Evolutionary conservation across 2,329 filamentous ascomycete genomes (phyloP).

Genomic region (Fusarium annulatum): DNA sequence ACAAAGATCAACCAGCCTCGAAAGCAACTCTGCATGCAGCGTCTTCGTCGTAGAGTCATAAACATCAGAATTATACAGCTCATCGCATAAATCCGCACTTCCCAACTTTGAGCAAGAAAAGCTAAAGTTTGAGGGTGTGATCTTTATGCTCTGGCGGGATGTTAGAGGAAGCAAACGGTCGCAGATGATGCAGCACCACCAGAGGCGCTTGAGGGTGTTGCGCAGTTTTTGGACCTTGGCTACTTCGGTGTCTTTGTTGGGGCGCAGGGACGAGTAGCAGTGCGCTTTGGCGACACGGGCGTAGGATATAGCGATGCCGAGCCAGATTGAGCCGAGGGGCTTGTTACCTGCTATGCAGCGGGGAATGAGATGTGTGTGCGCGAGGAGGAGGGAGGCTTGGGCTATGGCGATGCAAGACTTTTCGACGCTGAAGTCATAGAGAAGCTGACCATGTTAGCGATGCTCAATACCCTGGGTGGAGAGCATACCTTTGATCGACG

Average conservation of each 20-base stretch:
- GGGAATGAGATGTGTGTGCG: conserved; percentile 41
- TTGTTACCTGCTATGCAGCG: conserved; percentile 42
- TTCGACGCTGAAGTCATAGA: conserved; percentile 43
- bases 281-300: conserved; percentile 41
- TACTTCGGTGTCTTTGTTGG: conserved; percentile 12
- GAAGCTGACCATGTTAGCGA: conserved; percentile 16
- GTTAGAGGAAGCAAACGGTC: conserved; percentile 37
- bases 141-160: conserved; percentile 42
- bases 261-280: conserved; percentile 32
- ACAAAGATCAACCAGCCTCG: conserved; percentile 41
- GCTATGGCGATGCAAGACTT: conserved; percentile 41
- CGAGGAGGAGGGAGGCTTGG: conserved; percentile 39
- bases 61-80: conserved; percentile 38
- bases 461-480: too few relatives aligned
- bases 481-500: conserved; percentile 34
- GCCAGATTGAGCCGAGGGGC: conserved; percentile 42
- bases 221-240: conserved; percentile 25
- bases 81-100: conserved; percentile 37
- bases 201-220: conserved; percentile 39
- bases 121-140: conserved; percentile 39
- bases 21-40: conserved; percentile 29
- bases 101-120: conserved; percentile 29
- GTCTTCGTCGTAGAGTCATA: conserved; percentile 40
- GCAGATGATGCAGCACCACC: conserved; percentile 45
- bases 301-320: conserved; percentile 42